Percentiles rank a stretch among this genome's conserved stretches.
These are phyloP conservation scores for Saccharum officinarum DNA, from an alignment of 176 grass and related monocot species.

Conservation along the genomic window DNA sequence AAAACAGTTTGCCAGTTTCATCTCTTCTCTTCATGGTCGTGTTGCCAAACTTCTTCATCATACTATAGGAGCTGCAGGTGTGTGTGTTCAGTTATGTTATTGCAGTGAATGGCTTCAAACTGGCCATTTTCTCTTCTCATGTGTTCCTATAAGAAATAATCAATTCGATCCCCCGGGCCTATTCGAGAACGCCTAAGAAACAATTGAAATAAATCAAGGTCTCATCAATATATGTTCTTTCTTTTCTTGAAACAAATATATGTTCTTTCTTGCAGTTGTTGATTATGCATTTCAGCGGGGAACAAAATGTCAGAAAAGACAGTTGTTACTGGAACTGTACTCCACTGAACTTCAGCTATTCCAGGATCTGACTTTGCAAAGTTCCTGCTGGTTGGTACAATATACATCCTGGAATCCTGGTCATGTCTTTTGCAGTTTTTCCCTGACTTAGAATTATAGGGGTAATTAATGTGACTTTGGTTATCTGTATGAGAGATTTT, in stretches of 20 bases:
- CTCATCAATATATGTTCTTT: slow-evolving; percentile 15
- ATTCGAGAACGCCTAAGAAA: background rate
- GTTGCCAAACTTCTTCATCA: slow-evolving; percentile 77
- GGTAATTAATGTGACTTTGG: background rate
- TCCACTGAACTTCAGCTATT: slow-evolving; percentile 94
- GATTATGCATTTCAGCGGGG: slow-evolving; percentile 73
- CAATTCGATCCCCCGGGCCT: too few relatives aligned
- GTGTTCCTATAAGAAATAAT: slow-evolving; percentile 9
- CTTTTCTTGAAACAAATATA: background rate
- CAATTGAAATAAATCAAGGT: slow-evolving; percentile 12
- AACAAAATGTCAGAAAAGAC: slow-evolving; percentile 66
- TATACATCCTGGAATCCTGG: background rate
- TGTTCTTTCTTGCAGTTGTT: slow-evolving; percentile 58
- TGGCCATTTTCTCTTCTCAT: background rate
- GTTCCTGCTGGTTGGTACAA: slow-evolving; percentile 51
- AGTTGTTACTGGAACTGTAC: slow-evolving; percentile 86
- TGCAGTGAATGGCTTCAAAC: background rate
- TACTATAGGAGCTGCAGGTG: slow-evolving; percentile 73
- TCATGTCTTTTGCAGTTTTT: background rate
- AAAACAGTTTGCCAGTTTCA: slow-evolving; percentile 82
- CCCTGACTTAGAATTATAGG: background rate
- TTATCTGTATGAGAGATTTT: background rate
- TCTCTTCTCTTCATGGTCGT: slow-evolving; percentile 85
- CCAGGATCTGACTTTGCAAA: slow-evolving; percentile 71
- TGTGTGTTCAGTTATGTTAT: slow-evolving; percentile 38